Evolutionary conservation across 306 rosid species (phyloP).

Genomic region (Coriaria nepalensis): DNA sequence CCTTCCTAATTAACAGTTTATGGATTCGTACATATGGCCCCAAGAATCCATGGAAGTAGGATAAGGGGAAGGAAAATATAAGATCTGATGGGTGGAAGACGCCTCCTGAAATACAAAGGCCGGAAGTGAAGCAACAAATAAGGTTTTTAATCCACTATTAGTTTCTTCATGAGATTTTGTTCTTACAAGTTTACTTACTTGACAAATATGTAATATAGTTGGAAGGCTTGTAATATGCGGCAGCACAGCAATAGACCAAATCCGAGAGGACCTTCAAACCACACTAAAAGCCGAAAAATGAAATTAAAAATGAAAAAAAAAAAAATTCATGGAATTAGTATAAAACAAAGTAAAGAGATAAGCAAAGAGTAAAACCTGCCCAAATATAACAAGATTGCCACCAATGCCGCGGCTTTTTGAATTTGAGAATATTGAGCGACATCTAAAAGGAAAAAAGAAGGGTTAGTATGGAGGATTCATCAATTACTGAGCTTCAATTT

Average conservation of each 20-base stretch:
- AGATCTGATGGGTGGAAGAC: conserved; percentile 72
- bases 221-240: conserved; percentile 72
- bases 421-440: conserved; percentile 37
- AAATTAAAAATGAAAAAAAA: conserved; percentile 4
- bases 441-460: conserved; percentile 31
- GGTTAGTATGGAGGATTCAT: background rate
- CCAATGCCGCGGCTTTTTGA: conserved; percentile 49
- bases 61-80: conserved; percentile 61
- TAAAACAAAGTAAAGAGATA: conserved; percentile 10
- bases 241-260: conserved; percentile 83
- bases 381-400: conserved; percentile 82
- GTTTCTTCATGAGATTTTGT: conserved; percentile 3
- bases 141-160: conserved; percentile 8
- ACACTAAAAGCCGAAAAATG: conserved; percentile 45
- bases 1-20: background rate
- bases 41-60: conserved; percentile 77
- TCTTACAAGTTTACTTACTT: conserved; percentile 36
- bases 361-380: conserved; percentile 49
- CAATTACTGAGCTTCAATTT: background rate
- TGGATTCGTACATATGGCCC: conserved; percentile 53
- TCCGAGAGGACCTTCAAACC: conserved; percentile 91
- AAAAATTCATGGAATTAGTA: conserved; percentile 1
- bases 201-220: conserved; percentile 71
- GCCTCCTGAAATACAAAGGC: conserved; percentile 60
- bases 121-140: conserved; percentile 8